Evolutionary conservation across 179 eudicot species (phyloP).

Genomic region (Patellifolia procumbens): DNA sequence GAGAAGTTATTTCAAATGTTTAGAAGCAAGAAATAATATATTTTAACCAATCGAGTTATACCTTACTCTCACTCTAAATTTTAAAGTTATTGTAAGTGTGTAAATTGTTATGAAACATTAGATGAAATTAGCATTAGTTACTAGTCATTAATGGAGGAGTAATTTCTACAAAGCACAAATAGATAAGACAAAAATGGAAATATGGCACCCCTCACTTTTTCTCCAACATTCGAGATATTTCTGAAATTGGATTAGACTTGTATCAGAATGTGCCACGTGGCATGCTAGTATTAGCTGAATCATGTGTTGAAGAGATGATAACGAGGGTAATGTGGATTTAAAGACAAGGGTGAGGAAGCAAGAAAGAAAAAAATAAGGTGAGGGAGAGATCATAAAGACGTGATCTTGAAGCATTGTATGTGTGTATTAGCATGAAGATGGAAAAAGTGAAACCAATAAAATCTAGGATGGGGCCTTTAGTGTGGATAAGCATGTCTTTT

Average conservation of each 20-base stretch:
- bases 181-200: conserved; percentile 1
- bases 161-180: not conserved
- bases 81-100: no score
- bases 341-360: conserved; percentile 15
- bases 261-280: conserved; percentile 21
- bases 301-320: conserved; percentile 9
- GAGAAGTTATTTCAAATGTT: no score
- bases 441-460: conserved; percentile 7
- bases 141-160: not conserved
- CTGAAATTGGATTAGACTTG: conserved; percentile 16
- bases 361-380: not conserved
- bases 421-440: not conserved
- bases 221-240: conserved; percentile 18
- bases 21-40: no score
- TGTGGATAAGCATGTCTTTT: conserved; percentile 27
- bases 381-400: conserved; percentile 22
- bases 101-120: no score
- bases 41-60: no score
- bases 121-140: no score
- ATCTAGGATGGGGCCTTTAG: not conserved
- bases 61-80: no score
- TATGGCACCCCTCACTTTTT: not conserved
- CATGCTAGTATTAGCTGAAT: not conserved
- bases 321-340: conserved; percentile 21
- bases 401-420: conserved; percentile 30